phyloP scores from a whole-genome alignment of 2,329 filamentous ascomycete genomes.

The Botrytis porri region DNA sequence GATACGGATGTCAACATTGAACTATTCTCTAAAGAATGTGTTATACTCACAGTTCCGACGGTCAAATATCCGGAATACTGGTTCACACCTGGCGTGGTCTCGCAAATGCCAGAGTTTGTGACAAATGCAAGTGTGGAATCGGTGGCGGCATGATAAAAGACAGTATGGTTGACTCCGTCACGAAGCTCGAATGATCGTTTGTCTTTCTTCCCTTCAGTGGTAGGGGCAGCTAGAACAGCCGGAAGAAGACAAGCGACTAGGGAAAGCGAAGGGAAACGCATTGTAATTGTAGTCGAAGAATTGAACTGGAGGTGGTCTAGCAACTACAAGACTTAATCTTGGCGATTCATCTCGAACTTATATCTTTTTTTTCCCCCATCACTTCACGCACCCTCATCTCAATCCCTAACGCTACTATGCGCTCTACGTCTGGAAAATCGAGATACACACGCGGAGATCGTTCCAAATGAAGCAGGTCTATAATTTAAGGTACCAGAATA shows the following conservation, averaged over 20 bases:
- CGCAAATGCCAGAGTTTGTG: constrained; percentile 50
- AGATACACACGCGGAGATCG: background rate
- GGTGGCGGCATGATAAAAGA: constrained; percentile 49
- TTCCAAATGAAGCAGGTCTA: constrained; percentile 12
- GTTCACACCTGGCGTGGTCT: constrained; percentile 49
- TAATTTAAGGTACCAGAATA: background rate
- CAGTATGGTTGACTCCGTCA: constrained; percentile 43
- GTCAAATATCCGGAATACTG: constrained; percentile 52
- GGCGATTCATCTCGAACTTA: background rate
- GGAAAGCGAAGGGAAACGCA: constrained; percentile 23
- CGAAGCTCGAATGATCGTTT: constrained; percentile 38
- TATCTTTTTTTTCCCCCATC: background rate
- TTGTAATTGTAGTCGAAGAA: constrained; percentile 7
- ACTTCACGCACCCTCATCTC: background rate
- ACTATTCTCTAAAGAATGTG: constrained; percentile 32
- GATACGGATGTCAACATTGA: background rate
- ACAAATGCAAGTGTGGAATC: constrained; percentile 47
- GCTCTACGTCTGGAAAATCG: background rate
- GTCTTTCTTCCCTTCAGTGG: constrained; percentile 24
- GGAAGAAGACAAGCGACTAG: constrained; percentile 23
- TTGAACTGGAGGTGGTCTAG: background rate
- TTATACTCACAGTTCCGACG: constrained; percentile 39
- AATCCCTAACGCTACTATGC: background rate
- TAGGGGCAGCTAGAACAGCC: constrained; percentile 24
- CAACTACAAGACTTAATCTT: background rate